Base-by-base conservation (phyloP, 169 alveolate genomes). In the Perkinsus olseni region DNA sequence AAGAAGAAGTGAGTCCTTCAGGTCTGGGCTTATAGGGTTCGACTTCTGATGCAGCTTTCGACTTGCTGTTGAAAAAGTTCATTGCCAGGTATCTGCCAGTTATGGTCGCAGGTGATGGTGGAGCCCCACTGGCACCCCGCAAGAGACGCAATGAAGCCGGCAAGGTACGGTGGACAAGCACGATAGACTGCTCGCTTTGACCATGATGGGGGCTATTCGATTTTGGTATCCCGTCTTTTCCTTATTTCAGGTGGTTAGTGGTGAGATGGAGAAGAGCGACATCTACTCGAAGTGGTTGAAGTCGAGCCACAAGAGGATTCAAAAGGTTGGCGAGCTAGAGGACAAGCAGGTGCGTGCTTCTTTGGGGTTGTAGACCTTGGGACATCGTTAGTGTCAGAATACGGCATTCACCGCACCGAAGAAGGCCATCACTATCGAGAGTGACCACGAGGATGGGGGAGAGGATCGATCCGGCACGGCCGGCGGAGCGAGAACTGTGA, bases 271-370 rank as follows among this genome's bases (percentile, higher is more conserved):
- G 74, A 45, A 92, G 37, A 91, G 91, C 28, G 96, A 94, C 10
- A 92, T 92, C 74, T 94, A 94, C 93, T 91, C 93, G 37, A 94
- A 93, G 93, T 94, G 96, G 96, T 92, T 74, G 93, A 93, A 93
- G 40, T 92, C 90, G 45, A 94, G 94, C 31, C 92, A 93, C 51
- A 38, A 82, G 62, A 92, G 94, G 48, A 94, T 94, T 17, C 96
- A 94, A 91, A 38, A 38, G 91, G 95, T 93, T 24, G 96, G 96
- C 6, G 96, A 94, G 92, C 39, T 92, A 24, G 96, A 94, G 93
- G 96, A 94, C 31, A 36, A 6, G 40, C 92, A 92, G 50, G 50
- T 40, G 17, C 82, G 17, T 13, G 31, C 34, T 13, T 21, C 37
- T 45, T 45, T 10, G 62, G 62, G 6, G 82, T 13, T 62, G 31